Percentiles rank a stretch among this genome's conserved stretches.
Evolutionary conservation across 225 moss, liverwort and hornwort genomes (phyloP).

Genomic region (Polytrichum formosum): DNA sequence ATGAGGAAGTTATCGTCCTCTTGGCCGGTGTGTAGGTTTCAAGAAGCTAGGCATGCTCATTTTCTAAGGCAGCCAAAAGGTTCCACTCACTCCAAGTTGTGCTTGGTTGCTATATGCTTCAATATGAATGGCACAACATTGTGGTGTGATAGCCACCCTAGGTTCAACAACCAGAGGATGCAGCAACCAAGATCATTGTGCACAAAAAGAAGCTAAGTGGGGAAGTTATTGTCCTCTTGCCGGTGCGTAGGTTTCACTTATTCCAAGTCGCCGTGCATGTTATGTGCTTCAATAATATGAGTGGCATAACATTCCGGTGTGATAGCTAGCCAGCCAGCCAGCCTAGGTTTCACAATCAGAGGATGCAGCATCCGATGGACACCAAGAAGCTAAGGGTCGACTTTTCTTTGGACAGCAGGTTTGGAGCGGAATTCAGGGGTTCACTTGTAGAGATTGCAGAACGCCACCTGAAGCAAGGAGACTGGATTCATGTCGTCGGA

Average conservation of each 20-base stretch:
- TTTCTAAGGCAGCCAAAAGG: not conserved
- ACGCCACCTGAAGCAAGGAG: constrained; percentile 85
- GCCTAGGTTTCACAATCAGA: not conserved
- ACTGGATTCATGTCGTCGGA: constrained; percentile 73
- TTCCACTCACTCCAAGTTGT: not conserved
- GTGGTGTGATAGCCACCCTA: not conserved
- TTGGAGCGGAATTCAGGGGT: constrained; percentile 86
- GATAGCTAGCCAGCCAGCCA: not conserved
- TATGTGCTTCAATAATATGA: too few relatives aligned
- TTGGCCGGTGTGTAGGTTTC: not conserved
- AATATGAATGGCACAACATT: not conserved
- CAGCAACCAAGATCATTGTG: not conserved
- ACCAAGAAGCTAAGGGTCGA: not conserved
- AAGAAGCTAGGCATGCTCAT: not conserved
- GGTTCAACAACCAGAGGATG: not conserved
- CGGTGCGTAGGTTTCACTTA: not conserved
- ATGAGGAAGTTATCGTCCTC: not conserved
- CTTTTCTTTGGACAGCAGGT: constrained; percentile 47
- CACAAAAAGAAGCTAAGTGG: not conserved
- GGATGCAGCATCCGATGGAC: not conserved
- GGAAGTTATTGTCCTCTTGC: not conserved
- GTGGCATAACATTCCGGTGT: not conserved
- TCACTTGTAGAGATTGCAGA: constrained; percentile 81
- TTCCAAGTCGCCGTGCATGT: too few relatives aligned
- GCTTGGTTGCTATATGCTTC: not conserved